Percentiles rank a stretch among this genome's conserved stretches.
Evolutionary conservation across 1,139 yeast species (phyloP).

Genomic region (Yamadazyma spencermartinsiae): DNA sequence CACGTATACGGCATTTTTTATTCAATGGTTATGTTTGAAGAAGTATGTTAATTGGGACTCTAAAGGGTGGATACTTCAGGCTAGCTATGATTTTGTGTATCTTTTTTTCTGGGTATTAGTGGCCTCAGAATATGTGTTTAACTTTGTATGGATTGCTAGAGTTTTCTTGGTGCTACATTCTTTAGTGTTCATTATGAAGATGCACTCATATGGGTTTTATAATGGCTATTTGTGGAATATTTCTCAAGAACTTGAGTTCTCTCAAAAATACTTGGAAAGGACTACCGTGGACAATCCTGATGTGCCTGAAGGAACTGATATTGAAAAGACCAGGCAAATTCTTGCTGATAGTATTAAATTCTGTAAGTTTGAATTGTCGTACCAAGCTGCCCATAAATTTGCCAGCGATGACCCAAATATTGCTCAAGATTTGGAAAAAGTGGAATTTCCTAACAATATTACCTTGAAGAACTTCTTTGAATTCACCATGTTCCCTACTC

Average conservation of each 20-base stretch:
- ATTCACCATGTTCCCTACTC: slow-evolving; percentile 88
- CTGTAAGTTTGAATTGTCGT: slow-evolving; percentile 61
- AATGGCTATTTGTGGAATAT: slow-evolving; percentile 85
- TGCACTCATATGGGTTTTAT: slow-evolving; percentile 86
- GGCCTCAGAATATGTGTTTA: slow-evolving; percentile 45
- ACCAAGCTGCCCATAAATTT: slow-evolving; percentile 37
- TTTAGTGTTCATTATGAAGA: slow-evolving; percentile 86
- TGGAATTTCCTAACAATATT: slow-evolving; percentile 69
- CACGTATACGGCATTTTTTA: slow-evolving; percentile 53
- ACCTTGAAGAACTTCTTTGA: slow-evolving; percentile 65
- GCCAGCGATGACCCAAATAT: slow-evolving; percentile 19
- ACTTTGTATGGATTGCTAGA: slow-evolving; percentile 84
- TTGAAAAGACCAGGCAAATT: slow-evolving; percentile 26
- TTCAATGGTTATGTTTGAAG: slow-evolving; percentile 53
- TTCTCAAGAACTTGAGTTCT: slow-evolving; percentile 52
- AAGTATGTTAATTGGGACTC: slow-evolving; percentile 54
- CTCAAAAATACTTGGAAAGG: slow-evolving; percentile 34
- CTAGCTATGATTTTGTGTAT: slow-evolving; percentile 53
- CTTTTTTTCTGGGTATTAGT: slow-evolving; percentile 51
- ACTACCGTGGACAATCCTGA: slow-evolving; percentile 14
- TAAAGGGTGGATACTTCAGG: slow-evolving; percentile 62
- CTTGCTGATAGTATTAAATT: slow-evolving; percentile 54
- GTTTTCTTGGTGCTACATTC: slow-evolving; percentile 81
- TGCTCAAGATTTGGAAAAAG: slow-evolving; percentile 20
- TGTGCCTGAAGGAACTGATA: slow-evolving; percentile 23